Evolutionary conservation across 768 basidiomycete genomes (phyloP).

Genomic region (Heimioporus sp.): DNA sequence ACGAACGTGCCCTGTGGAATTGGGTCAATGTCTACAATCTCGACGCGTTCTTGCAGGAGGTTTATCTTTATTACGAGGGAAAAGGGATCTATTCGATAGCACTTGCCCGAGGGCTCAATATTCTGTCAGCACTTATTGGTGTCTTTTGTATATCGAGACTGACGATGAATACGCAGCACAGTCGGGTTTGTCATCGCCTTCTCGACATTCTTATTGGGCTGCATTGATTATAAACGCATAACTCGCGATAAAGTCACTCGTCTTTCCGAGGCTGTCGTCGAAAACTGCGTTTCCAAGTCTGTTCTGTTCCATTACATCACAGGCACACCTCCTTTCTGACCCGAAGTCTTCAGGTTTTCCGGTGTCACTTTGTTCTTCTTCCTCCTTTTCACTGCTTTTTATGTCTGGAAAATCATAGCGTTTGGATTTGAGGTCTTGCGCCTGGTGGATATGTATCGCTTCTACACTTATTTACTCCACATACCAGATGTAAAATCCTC

Average conservation of each 20-base stretch:
- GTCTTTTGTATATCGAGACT: conserved; percentile 16
- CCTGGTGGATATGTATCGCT: conserved; percentile 93
- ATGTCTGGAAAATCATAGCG: conserved; percentile 80
- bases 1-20: conserved; percentile 93
- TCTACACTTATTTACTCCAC: conserved; percentile 90
- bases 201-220: conserved; percentile 93
- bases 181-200: conserved; percentile 98
- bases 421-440: conserved; percentile 74
- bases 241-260: conserved; percentile 61
- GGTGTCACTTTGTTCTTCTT: conserved; percentile 84
- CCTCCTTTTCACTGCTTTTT: conserved; percentile 82
- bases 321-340: conserved; percentile 13
- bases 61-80: conserved; percentile 94
- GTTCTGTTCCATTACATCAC: conserved; percentile 32
- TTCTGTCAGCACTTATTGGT: conserved; percentile 68
- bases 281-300: conserved; percentile 81
- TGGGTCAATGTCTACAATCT: conserved; percentile 99
- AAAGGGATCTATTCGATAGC: conserved; percentile 97
- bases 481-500: conserved; percentile 80
- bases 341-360: conserved; percentile 57
- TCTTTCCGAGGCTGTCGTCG: conserved; percentile 80
- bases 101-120: conserved; percentile 85
- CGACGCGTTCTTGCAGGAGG: conserved; percentile 92
- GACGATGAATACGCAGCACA: conserved; percentile 58
- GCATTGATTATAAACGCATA: conserved; percentile 88